Evolutionary conservation across 495 filamentous ascomycete species (phyloP).

Genomic region (Cairneyella variabilis): DNA sequence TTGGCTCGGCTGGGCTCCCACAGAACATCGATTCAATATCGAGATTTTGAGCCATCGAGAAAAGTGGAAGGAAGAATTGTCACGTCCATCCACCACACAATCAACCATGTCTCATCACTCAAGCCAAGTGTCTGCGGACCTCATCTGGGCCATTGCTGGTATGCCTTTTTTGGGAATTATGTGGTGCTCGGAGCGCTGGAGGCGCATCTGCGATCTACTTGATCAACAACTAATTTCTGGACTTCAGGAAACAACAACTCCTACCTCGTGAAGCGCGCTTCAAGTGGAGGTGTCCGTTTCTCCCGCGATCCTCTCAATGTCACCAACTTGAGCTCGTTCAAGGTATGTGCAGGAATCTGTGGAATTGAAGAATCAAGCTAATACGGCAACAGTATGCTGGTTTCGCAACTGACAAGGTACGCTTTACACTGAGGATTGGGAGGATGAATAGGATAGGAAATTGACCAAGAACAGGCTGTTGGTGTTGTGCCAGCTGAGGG

Average conservation of each 20-base stretch:
- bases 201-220: background rate
- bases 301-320: slow-evolving; percentile 92
- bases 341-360: slow-evolving; percentile 53
- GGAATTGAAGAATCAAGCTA: slow-evolving; percentile 12
- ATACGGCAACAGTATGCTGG: slow-evolving; percentile 66
- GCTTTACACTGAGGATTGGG: slow-evolving; percentile 8
- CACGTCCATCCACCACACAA: slow-evolving; percentile 34
- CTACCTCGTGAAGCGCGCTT: slow-evolving; percentile 85
- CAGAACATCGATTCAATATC: no score
- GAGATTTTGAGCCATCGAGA: no score
- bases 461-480: slow-evolving; percentile 48
- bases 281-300: slow-evolving; percentile 73
- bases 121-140: slow-evolving; percentile 70
- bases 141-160: slow-evolving; percentile 91
- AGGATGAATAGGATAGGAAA: background rate
- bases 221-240: slow-evolving; percentile 14
- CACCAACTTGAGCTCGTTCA: slow-evolving; percentile 83
- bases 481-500: slow-evolving; percentile 60
- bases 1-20: background rate
- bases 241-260: slow-evolving; percentile 69
- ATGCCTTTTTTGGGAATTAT: slow-evolving; percentile 35
- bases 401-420: slow-evolving; percentile 90
- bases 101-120: slow-evolving; percentile 41
- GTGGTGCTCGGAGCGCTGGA: background rate
- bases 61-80: no score